Evolutionary conservation across 768 basidiomycete species (phyloP), one percentile per base, ranked within the genome.

Genomic region (Suillus tomentosus): DNA sequence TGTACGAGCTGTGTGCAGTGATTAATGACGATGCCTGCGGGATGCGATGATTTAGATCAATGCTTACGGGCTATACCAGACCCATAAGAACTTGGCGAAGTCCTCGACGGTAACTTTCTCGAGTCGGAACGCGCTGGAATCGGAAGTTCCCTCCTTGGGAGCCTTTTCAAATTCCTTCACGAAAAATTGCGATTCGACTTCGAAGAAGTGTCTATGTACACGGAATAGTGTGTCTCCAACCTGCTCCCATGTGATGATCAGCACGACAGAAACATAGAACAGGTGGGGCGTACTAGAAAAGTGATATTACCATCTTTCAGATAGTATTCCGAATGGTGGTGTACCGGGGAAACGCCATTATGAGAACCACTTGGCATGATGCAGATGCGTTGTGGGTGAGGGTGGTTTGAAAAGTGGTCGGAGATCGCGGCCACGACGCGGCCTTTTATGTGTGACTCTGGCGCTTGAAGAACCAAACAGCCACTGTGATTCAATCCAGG

Each of bases 1-100:
- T 0, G 85, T 84, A 68, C 85, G 87, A 54, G 72, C 78, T 0
- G 87, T 90, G 40, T 13, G 2, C 24, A 27, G 24, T 58, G 5
- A 9, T 58, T 10, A 27, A 42, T 42, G 2, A 27, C 24, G 24
- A 58, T 42, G 22, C 24, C n/a, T 22, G 40, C 36, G 6, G 31
- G 17, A 9, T 14, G 5, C 36, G 14, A 40, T 40, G 13, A 39
- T 9, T 51, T 17, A 5, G 17, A 31, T 3, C 66, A 5, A 42
- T 17, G 11, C 81, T 68, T 66, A 85, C 84, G 79, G 79, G 50
- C 85, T 85, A 60, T 87, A 87, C 68, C 85, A 86, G 0, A 87
- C 79, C 81, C 84, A 86, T 0, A 87, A 70, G 0, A 87, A 78
- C 0, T 71, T 72, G 0, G 79, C 79, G 54, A 87, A 86, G 0